Conservation (phyloP, 1,139 yeast genomes). For the Kluyveromyces sp. region DNA sequence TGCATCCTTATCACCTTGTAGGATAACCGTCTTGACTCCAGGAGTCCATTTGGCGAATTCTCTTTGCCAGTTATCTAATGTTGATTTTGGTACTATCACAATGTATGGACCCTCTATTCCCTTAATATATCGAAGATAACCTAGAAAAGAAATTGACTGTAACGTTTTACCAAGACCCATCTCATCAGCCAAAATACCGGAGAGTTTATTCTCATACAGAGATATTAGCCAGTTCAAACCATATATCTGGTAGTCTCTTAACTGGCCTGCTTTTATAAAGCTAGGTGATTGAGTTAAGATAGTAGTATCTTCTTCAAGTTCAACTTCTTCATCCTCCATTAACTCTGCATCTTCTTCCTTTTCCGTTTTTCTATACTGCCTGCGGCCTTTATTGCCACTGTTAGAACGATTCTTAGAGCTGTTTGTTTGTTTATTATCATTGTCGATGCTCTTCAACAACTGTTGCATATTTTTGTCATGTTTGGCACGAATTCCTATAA, state of each 20-base stretch:
- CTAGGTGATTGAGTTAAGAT: slow-evolving; percentile 52
- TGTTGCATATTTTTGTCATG: slow-evolving; percentile 50
- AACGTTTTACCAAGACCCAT: slow-evolving; percentile 97
- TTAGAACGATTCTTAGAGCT: slow-evolving; percentile 9
- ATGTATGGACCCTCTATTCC: slow-evolving; percentile 64
- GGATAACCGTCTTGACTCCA: slow-evolving; percentile 55
- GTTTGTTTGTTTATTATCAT: slow-evolving; percentile 15
- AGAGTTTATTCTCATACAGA: slow-evolving; percentile 71
- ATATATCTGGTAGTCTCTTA: slow-evolving; percentile 82
- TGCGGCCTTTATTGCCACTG: slow-evolving; percentile 19
- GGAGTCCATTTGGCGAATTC: slow-evolving; percentile 78
- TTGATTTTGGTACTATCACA: slow-evolving; percentile 70
- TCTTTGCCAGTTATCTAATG: slow-evolving; percentile 72
- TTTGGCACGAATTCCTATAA: slow-evolving; percentile 57
- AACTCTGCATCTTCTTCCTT: slow-evolving; percentile 67
- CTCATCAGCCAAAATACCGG: slow-evolving; percentile 94
- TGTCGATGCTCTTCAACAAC: slow-evolving; percentile 32
- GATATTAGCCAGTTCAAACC: slow-evolving; percentile 91
- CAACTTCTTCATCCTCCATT: slow-evolving; percentile 44
- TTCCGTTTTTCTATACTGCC: slow-evolving; percentile 52
- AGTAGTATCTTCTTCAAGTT: slow-evolving; percentile 19
- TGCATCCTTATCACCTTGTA: slow-evolving; percentile 68
- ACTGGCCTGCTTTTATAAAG: slow-evolving; percentile 47
- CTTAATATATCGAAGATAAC: slow-evolving; percentile 56
- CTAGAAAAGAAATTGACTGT: slow-evolving; percentile 81